Percentiles rank a stretch among this genome's conserved stretches.
Conservation (phyloP, 2,329 filamentous ascomycete species). For the Colletotrichum neosansevieriae region DNA sequence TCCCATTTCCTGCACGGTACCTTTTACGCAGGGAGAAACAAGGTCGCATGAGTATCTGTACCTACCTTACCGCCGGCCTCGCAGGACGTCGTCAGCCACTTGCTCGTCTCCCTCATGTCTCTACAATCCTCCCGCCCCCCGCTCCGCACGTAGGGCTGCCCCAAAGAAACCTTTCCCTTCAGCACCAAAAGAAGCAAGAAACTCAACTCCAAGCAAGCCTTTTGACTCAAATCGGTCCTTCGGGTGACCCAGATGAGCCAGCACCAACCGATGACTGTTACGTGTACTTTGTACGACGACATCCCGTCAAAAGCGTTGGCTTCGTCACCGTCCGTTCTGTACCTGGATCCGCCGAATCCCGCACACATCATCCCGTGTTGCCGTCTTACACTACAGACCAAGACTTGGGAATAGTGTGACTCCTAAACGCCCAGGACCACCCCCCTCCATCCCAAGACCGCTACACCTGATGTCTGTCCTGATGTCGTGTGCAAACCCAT, state of each 20-base stretch:
- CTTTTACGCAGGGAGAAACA: constrained; percentile 32
- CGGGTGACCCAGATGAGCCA: not conserved
- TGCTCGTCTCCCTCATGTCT: constrained; percentile 19
- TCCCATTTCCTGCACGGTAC: constrained; percentile 29
- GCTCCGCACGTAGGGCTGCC: constrained; percentile 38
- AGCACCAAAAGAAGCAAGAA: constrained; percentile 28
- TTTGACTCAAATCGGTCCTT: constrained; percentile 31
- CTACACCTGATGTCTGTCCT: not conserved
- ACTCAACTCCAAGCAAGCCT: constrained; percentile 37
- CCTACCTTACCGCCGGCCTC: constrained; percentile 8
- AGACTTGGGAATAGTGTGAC: not conserved
- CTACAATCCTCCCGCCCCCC: constrained; percentile 2
- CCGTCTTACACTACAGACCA: not conserved
- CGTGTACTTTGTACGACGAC: not conserved
- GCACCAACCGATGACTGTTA: not conserved
- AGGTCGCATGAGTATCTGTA: constrained; percentile 21
- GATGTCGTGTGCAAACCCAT: not conserved
- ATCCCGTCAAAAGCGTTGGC: constrained; percentile 6
- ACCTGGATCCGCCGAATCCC: constrained; percentile 20
- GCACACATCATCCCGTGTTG: constrained; percentile 8
- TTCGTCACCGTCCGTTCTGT: constrained; percentile 22
- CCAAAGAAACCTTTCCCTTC: not conserved
- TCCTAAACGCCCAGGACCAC: constrained; percentile 1
- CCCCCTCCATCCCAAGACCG: constrained; percentile 1
- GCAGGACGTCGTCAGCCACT: constrained; percentile 36